Conservation (phyloP, 2,329 filamentous ascomycete species). For the Zarea fungicola region DNA sequence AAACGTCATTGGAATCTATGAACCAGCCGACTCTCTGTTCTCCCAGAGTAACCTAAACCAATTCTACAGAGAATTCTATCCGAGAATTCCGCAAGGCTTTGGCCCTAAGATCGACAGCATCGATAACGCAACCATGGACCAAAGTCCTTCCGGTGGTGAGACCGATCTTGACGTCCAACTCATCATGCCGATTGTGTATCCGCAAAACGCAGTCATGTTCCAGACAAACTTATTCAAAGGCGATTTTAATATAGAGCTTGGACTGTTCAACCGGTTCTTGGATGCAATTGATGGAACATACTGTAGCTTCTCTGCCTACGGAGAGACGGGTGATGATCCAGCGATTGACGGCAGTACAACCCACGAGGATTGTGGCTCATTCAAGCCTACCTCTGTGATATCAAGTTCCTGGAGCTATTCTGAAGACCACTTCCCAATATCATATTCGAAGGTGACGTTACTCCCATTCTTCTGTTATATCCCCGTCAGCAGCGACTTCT, state of each 20-base stretch:
- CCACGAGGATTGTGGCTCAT: constrained; percentile 26
- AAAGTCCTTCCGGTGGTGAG: constrained; percentile 34
- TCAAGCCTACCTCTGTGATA: constrained; percentile 27
- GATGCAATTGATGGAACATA: constrained; percentile 50
- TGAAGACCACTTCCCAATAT: constrained; percentile 39
- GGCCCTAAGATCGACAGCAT: constrained; percentile 29
- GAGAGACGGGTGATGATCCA: constrained; percentile 41
- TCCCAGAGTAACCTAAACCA: constrained; percentile 34
- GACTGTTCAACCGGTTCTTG: constrained; percentile 40
- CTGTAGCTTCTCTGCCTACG: constrained; percentile 45
- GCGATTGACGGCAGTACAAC: constrained; percentile 45
- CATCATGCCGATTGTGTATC: constrained; percentile 45
- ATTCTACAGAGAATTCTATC: constrained; percentile 29
- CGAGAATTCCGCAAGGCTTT: constrained; percentile 33
- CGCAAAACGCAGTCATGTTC: constrained; percentile 41
- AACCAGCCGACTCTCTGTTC: constrained; percentile 35
- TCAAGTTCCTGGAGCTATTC: constrained; percentile 41
- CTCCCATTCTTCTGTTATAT: too few relatives aligned
- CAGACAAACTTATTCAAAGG: constrained; percentile 13
- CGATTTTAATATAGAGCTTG: too few relatives aligned
- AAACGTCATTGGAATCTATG: constrained; percentile 38
- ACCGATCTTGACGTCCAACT: constrained; percentile 45
- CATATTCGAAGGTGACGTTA: constrained; percentile 37
- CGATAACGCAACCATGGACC: constrained; percentile 17
- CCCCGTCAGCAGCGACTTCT: not conserved